Evolutionary conservation across 2,329 filamentous ascomycete genomes (phyloP), one percentile per base, ranked within the genome.

Genomic region (Colletotrichum tanaceti): DNA sequence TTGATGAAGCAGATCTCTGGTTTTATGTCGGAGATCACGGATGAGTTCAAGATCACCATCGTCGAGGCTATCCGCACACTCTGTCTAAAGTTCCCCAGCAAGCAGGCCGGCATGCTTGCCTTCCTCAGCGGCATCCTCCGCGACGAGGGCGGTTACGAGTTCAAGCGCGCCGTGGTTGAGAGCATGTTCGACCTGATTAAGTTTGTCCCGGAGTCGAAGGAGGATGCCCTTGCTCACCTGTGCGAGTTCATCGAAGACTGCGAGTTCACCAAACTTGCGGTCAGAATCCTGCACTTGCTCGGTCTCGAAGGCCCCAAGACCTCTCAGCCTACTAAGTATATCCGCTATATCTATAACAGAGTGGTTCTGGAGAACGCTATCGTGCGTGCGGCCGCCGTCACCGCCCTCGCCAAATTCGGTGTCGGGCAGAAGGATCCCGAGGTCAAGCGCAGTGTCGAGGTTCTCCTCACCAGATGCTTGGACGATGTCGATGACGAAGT

Each of bases 21-120:
- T 46, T 98, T 99, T 84, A 98, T 99, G 96, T 93, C 94, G 5
- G 96, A 98, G 81, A 98, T 98, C 73, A 98, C 95, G 7, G 96
- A 99, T 77, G 96, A 99, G 80, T 99, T 99, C 86, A 99, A 98
- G 86, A 97, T 99, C 73, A 99, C 96, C n/a, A 97, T 99, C 75
- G 95, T 99, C 50, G 96, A 99, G 80, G 96, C 96, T 49, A 98
- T 99, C 77, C 92, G 96, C 70, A 98, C 96, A 4, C 84, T 99
- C 47, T 98, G 95, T 79, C 85, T 99, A 74, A 99, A 99, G 83
- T 99, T 99, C 83, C 96, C 96, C 41, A 94, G 89, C 83, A 99
- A 99, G 84, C 96, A 99, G 82, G 95, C 95, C 54, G 94, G 94
- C 71, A 98, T 99, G 94, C 90, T 99, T 60, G 90, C 93, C 58